Evolutionary conservation across 345 rosid species (phyloP), one percentile per base, ranked within the genome.

Genomic region (Ricinus communis): DNA sequence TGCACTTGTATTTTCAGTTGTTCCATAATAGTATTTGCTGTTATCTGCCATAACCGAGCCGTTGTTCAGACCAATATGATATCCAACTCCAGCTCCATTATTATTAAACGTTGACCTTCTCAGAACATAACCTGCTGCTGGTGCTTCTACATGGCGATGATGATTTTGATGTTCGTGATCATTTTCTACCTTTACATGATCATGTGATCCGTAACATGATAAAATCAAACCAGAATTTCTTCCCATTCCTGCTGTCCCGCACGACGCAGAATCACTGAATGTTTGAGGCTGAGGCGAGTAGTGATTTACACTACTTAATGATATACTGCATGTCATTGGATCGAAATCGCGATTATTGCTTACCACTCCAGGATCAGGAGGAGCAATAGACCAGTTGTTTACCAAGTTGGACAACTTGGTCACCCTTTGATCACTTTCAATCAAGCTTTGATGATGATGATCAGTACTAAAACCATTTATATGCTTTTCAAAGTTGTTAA

Each of bases 381-480:
- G 93, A 1, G 91, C 93, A 56, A 90, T 87, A 0, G 90, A 85
- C 93, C 91, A 90, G 79, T 87, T 84, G 76, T 80, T 81, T 65
- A 86, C 91, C 52, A 83, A 78, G 69, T 82, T 85, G 19, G 87
- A 78, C 28, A 83, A 56, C 81, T 82, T 88, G 66, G 80, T 81
- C 18, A 86, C 47, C 66, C 90, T 77, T 70, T 16, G 57, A 53
- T 80, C 84, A 25, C 61, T 53, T 59, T 80, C 82, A 0, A 71
- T 46, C 41, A 60, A 69, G 75, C 52, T 65, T 16, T 66, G 52
- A 63, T 45, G 52, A 63, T 43, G 5, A 24, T 40, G 15, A 61
- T 22, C 7, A 8, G 49, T 66, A 33, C 16, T 68, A 45, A 19
- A 63, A 45, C 74, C 79, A 46, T 70, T 78, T 41, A 82, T 58